Conservation (phyloP, 140 eudicot genomes). For the Cichorium intybus region DNA sequence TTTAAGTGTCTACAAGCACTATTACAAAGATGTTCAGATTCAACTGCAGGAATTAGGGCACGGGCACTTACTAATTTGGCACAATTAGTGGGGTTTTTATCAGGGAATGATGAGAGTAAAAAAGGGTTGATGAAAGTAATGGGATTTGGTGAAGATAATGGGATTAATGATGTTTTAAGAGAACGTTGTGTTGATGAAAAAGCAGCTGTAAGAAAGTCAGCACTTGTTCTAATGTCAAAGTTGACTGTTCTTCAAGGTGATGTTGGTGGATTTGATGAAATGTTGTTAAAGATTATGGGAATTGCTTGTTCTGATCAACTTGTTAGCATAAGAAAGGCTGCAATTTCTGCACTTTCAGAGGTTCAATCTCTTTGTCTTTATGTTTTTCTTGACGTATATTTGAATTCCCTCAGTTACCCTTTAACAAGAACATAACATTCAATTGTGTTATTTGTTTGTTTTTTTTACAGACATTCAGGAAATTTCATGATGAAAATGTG, state of each 20-base stretch:
- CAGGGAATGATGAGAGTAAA: conserved; percentile 38
- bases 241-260: conserved; percentile 57
- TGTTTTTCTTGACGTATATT: conserved; percentile 9
- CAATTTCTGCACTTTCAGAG: conserved; percentile 92
- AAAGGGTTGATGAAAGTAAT: conserved; percentile 50
- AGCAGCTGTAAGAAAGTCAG: conserved; percentile 93
- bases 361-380: conserved; percentile 29
- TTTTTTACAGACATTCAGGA: conserved; percentile 72
- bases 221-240: conserved; percentile 77
- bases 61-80: conserved; percentile 85
- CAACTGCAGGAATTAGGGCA: conserved; percentile 72
- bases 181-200: conserved; percentile 85
- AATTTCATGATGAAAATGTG: conserved; percentile 50
- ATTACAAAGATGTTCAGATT: conserved; percentile 74
- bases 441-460: conserved; percentile 14
- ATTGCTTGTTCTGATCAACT: conserved; percentile 92
- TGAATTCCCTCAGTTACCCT: not conserved
- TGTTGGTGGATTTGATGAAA: conserved; percentile 64
- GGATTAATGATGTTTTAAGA: conserved; percentile 51
- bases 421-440: not conserved
- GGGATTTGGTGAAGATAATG: conserved; percentile 53
- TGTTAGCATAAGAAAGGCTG: conserved; percentile 96
- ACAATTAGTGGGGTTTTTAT: conserved; percentile 53
- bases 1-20: conserved; percentile 68
- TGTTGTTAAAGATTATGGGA: conserved; percentile 77